phyloP scores from a whole-genome alignment of 169 alveolate genomes.

The Eimeria acervulina region DNA sequence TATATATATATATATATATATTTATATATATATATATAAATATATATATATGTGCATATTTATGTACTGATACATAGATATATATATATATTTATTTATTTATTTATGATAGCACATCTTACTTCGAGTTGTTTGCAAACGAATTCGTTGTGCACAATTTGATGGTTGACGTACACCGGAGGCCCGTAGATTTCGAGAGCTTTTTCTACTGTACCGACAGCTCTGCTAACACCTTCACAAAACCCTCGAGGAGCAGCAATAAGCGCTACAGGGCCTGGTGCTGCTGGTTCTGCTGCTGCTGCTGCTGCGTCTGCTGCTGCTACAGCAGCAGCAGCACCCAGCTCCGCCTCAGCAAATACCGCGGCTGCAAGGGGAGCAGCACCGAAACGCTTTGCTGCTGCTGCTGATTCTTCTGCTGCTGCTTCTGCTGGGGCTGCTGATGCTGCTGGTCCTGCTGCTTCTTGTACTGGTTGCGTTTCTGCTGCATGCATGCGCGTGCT shows the following conservation, averaged over 20 bases:
- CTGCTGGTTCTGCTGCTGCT: slow-evolving; percentile 38
- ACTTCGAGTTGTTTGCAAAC: slow-evolving; percentile 90
- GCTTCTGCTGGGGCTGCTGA: neutral
- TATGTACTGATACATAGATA: neutral
- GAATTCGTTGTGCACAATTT: slow-evolving; percentile 92
- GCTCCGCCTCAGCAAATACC: neutral
- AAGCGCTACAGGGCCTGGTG: slow-evolving; percentile 80
- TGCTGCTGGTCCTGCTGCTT: slow-evolving; percentile 15
- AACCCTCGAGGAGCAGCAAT: slow-evolving; percentile 91
- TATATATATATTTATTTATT: neutral
- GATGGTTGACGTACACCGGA: slow-evolving; percentile 91
- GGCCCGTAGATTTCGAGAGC: slow-evolving; percentile 90
- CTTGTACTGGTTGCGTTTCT: neutral
- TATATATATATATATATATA: no score
- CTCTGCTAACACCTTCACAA: slow-evolving; percentile 93
- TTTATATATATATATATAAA: neutral
- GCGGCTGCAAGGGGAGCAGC: neutral
- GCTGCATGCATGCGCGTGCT: neutral
- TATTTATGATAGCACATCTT: slow-evolving; percentile 2
- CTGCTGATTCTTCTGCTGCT: neutral
- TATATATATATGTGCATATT: neutral
- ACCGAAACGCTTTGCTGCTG: neutral
- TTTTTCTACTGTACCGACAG: slow-evolving; percentile 91
- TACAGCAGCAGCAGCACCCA: neutral
- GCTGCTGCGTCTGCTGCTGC: slow-evolving; percentile 42